Evolutionary conservation across 2,329 filamentous ascomycete genomes (phyloP).

Genomic region (Cladophialophora carrionii): DNA sequence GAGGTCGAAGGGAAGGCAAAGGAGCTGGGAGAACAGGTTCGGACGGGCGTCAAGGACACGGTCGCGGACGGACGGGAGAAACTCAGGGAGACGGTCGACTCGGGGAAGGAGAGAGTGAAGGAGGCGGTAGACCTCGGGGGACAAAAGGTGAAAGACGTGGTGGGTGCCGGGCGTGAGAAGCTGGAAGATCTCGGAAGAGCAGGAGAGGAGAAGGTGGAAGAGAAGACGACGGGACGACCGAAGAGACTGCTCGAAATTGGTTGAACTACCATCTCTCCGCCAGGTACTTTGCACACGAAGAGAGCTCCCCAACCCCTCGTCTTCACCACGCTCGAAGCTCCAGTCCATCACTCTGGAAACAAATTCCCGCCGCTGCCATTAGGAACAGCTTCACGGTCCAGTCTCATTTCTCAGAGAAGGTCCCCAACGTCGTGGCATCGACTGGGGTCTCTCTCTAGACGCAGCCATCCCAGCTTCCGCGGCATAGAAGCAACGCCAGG

Average conservation of each 20-base stretch:
- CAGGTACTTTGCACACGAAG: neutral
- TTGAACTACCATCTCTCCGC: slow-evolving; percentile 16
- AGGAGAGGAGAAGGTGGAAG: slow-evolving; percentile 17
- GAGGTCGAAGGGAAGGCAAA: slow-evolving; percentile 29
- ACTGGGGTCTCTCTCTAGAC: neutral
- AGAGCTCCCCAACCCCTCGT: neutral
- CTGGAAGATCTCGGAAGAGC: slow-evolving; percentile 6
- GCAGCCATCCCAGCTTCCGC: neutral
- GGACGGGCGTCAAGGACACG: slow-evolving; percentile 22
- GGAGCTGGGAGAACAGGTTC: slow-evolving; percentile 18
- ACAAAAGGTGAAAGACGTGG: slow-evolving; percentile 6
- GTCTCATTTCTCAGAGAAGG: neutral
- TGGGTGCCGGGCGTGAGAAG: slow-evolving; percentile 2
- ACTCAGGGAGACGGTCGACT: slow-evolving; percentile 5
- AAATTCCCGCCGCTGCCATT: neutral
- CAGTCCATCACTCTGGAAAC: neutral
- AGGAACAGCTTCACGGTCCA: neutral
- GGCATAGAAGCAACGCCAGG: neutral
- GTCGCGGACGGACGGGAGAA: slow-evolving; percentile 7
- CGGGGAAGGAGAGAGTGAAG: slow-evolving; percentile 11
- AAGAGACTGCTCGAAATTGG: slow-evolving; percentile 29
- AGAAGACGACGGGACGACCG: slow-evolving; percentile 16
- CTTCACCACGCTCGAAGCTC: neutral
- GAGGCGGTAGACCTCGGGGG: slow-evolving; percentile 3
- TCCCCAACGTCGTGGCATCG: neutral